Conservation (phyloP, 495 filamentous ascomycete species). For the Aspergillus campestris region DNA sequence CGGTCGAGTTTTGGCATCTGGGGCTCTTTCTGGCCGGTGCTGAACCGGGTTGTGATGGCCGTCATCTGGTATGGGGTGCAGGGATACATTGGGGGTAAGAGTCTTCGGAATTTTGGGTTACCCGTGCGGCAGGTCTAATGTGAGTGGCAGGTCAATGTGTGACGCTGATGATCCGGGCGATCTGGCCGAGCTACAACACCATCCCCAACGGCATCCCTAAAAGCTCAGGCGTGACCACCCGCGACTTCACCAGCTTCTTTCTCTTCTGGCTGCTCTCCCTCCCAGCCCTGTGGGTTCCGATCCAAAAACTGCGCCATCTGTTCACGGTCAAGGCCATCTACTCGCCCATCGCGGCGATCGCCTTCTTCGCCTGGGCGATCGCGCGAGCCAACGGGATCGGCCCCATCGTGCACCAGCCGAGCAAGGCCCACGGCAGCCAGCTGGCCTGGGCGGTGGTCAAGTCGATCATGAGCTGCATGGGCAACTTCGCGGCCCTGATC, state of each 20-base stretch:
- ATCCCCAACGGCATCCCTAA: conserved; percentile 60
- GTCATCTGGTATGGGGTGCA: conserved; percentile 73
- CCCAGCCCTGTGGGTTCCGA: conserved; percentile 72
- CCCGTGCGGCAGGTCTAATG: conserved; percentile 1
- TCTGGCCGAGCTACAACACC: conserved; percentile 62
- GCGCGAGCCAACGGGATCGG: conserved; percentile 76
- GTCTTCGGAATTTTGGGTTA: not conserved
- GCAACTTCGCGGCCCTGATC: conserved; percentile 81
- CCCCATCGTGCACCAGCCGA: conserved; percentile 69
- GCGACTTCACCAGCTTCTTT: conserved; percentile 71
- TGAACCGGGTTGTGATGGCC: conserved; percentile 87
- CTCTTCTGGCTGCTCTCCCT: conserved; percentile 74
- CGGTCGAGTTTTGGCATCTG: conserved; percentile 78
- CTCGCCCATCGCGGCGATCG: conserved; percentile 73
- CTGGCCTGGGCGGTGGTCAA: conserved; percentile 77
- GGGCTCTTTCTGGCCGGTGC: conserved; percentile 82
- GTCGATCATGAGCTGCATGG: conserved; percentile 81
- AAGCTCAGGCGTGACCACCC: conserved; percentile 64
- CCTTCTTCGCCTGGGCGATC: conserved; percentile 88
- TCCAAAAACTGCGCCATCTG: conserved; percentile 61
- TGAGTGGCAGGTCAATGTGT: conserved; percentile 53
- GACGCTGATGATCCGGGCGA: conserved; percentile 70
- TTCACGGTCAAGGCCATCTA: conserved; percentile 88
- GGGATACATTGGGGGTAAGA: conserved; percentile 66
- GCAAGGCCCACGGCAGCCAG: conserved; percentile 53